Base-by-base conservation (phyloP, 1,284 basidiomycete genomes). In the Tilletia caries region DNA sequence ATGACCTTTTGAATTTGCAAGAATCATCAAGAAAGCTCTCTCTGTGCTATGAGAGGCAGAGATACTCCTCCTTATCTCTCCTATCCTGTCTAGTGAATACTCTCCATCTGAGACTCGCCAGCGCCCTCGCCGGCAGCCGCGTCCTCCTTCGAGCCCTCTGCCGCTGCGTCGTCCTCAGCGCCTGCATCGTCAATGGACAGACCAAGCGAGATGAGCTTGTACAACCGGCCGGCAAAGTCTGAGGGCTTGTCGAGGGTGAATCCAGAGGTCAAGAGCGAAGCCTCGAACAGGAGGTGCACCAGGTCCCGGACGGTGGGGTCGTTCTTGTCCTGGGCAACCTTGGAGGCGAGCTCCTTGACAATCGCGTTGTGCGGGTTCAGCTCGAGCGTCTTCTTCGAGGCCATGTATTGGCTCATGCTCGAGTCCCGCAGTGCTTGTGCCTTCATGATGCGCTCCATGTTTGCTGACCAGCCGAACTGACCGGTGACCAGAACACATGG, bases 381-480 rank as follows among this genome's bases (percentile, higher is more conserved):
- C 87, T 98, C 95, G 77, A 98, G 89, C 25, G 95, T 98, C 37
- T 98, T 98, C 90, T 98, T 98, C 68, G 74, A 78, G 50, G 83
- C 82, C 95, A 98, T 97, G 89, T 98, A 98, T 64, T 93, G 95
- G 37, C 94, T 97, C 95, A 98, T 97, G 73, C 92, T 95, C 29
- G 95, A 94, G 85, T 98, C 95, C 79, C 95, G 93, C 71, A 98
- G 91, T 62, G 95, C 95, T 86, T 98, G 96, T 20, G 95, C 95
- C 87, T 97, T 97, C 95, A 98, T 98, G 88, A 98, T 97, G 85
- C 95, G 92, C 86, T 97, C 91, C 95, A 98, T 97, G 89, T 98
- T 98, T 76, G 95, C 94, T 64, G 94, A 97, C 96, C 96, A 98
- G 73, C 95, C 95, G 85, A 97, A 98, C 85, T 97, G 94, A 75